These are phyloP conservation scores for Globisporangium paddicum DNA, from an alignment of 352 stramenopile genomes.

Conservation along the genomic window DNA sequence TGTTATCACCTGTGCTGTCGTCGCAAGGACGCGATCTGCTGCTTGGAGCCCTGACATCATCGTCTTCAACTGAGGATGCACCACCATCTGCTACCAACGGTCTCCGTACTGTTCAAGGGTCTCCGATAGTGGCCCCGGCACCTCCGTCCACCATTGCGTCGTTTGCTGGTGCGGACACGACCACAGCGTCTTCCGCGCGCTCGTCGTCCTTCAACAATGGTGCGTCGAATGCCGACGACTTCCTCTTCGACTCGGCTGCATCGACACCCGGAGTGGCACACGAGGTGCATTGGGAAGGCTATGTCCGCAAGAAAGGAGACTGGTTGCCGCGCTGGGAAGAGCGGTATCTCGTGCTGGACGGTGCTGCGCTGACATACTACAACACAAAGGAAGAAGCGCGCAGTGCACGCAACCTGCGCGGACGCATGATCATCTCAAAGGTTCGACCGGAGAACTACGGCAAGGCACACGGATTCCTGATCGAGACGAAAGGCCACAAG, in stretches of 20 bases:
- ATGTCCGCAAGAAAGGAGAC: slow-evolving; percentile 86
- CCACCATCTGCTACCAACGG: background rate
- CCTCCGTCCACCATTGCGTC: slow-evolving; percentile 5
- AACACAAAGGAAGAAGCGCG: slow-evolving; percentile 85
- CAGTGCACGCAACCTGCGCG: slow-evolving; percentile 72
- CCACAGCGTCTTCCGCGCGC: slow-evolving; percentile 4
- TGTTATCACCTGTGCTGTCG: slow-evolving; percentile 22
- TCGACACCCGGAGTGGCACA: slow-evolving; percentile 43
- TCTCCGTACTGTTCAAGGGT: background rate
- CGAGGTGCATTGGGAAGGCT: slow-evolving; percentile 86
- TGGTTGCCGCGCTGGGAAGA: slow-evolving; percentile 89
- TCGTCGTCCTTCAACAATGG: slow-evolving; percentile 16
- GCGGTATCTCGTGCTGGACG: slow-evolving; percentile 84
- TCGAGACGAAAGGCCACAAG: slow-evolving; percentile 87
- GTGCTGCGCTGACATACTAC: slow-evolving; percentile 81
- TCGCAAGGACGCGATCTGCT: slow-evolving; percentile 41
- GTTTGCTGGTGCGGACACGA: slow-evolving; percentile 5
- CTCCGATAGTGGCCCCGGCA: background rate
- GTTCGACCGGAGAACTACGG: slow-evolving; percentile 84
- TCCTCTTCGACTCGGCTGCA: slow-evolving; percentile 30
- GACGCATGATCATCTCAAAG: slow-evolving; percentile 76
- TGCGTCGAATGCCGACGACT: slow-evolving; percentile 8
- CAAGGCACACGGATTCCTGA: slow-evolving; percentile 84
- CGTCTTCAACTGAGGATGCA: slow-evolving; percentile 3
- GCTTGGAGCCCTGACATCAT: slow-evolving; percentile 24